These are phyloP conservation scores for Trametes meyenii DNA, from an alignment of 768 basidiomycete species.

Conservation along the genomic window DNA sequence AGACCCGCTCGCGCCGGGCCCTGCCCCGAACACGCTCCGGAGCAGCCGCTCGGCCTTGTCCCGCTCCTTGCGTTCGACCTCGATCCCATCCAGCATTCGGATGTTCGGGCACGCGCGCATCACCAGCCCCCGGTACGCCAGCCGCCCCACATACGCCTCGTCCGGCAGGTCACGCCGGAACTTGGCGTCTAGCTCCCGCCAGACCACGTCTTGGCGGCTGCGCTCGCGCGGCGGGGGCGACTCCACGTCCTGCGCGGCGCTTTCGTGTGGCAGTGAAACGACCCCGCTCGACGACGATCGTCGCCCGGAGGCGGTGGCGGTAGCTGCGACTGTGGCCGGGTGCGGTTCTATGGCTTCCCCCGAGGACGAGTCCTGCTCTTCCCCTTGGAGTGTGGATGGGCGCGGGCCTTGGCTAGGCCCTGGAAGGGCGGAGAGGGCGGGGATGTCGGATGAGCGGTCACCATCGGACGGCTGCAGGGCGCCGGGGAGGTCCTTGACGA, in stretches of 20 bases:
- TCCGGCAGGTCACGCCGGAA: constrained; percentile 93
- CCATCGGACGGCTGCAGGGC: constrained; percentile 60
- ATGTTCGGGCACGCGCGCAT: constrained; percentile 75
- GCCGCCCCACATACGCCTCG: constrained; percentile 80
- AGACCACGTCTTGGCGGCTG: constrained; percentile 36
- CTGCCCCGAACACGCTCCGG: constrained; percentile 45
- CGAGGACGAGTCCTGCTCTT: constrained; percentile 1
- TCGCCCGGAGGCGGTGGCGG: background rate
- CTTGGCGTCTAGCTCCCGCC: constrained; percentile 80
- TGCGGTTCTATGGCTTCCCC: background rate
- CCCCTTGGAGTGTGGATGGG: background rate
- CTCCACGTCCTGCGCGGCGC: constrained; percentile 6
- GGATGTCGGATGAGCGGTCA: constrained; percentile 24
- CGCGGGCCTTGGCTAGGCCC: background rate
- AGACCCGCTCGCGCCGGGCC: background rate
- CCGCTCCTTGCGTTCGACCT: constrained; percentile 81
- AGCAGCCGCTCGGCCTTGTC: constrained; percentile 77
- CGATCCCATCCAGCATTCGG: constrained; percentile 83
- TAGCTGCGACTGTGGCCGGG: background rate
- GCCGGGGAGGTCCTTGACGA: constrained; percentile 69
- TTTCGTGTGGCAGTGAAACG: background rate
- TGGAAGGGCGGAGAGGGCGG: constrained; percentile 1
- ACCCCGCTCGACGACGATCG: background rate
- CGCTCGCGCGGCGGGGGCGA: constrained; percentile 16
- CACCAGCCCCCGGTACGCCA: constrained; percentile 87